phyloP scores from a whole-genome alignment of 805 yeast species.

The Teunomyces tritomae region DNA sequence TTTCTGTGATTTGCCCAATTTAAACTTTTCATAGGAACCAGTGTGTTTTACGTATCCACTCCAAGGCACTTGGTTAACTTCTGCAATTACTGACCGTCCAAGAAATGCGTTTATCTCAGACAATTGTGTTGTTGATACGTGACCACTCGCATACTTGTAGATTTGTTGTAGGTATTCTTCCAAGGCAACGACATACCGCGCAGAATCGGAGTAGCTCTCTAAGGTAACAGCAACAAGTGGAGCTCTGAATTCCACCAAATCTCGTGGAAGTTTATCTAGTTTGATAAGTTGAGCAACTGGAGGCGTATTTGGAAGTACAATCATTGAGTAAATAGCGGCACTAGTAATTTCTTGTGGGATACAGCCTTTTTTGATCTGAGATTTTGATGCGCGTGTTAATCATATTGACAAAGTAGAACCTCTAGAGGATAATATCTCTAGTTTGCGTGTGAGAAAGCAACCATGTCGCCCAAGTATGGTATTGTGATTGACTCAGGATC shows the following conservation, averaged over 20 bases:
- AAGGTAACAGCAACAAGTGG: slow-evolving; percentile 10
- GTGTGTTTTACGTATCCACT: slow-evolving; percentile 6
- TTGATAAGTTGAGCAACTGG: slow-evolving; percentile 19
- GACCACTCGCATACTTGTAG: slow-evolving; percentile 12
- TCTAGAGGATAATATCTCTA: not conserved
- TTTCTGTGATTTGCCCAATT: not conserved
- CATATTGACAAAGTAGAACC: not conserved
- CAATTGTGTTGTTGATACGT: not conserved
- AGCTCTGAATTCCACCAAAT: slow-evolving; percentile 16
- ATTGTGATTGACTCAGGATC: slow-evolving; percentile 95
- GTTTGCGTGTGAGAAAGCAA: not conserved
- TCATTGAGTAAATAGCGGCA: slow-evolving; percentile 15
- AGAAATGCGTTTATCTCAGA: slow-evolving; percentile 7
- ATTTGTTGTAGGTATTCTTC: slow-evolving; percentile 33
- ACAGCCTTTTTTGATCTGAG: not conserved
- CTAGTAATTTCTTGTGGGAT: too few species aligned
- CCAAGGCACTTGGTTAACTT: slow-evolving; percentile 16
- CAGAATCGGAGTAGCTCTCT: slow-evolving; percentile 22
- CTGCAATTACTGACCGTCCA: not conserved
- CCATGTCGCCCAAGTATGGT: slow-evolving; percentile 52
- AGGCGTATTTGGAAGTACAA: slow-evolving; percentile 35
- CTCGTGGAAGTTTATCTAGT: slow-evolving; percentile 6
- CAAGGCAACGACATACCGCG: slow-evolving; percentile 29
- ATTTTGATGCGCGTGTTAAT: not conserved
- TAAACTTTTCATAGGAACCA: not conserved